Base-by-base conservation (phyloP, 805 yeast species). In the Metschnikowia matae region DNA sequence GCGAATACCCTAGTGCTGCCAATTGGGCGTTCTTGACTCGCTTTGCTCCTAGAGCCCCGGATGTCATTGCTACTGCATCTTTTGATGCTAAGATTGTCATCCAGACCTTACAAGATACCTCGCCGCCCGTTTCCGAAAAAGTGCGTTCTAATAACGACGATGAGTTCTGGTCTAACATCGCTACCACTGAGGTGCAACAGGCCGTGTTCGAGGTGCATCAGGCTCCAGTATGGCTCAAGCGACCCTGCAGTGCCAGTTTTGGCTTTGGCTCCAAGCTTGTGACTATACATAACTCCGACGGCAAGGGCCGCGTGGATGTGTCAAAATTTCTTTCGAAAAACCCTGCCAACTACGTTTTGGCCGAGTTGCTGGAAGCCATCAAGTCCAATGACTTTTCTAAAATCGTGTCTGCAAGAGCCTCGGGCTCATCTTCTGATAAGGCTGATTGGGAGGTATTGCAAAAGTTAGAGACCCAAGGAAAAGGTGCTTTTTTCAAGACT, bases 221-320 rank as follows among this genome's bases (percentile, higher is more conserved):
- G 69, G 94, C 97, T 18, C 99, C 99, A 45, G 68, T 74, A 52
- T 94, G 99, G 99, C 79, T 89, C 53, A 80, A 81, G 54, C 77
- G 85, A 56, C 89, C 89, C 11, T 75, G 80, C 4, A 76, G 85
- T 44, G 96, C 85, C 13, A 73, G 82, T 2, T 94, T 95, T 77
- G 98, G 96, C 0, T 92, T 90, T 70, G 99, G 99, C 53, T 96
- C 96, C 48, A 89, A 89, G 69, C 66, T 94, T 38, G 91, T 86
- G 3, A 66, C 75, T 11, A 82, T 85, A 13, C 60, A 66, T 35
- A 69, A 71, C 8, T 70, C 75, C 8, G 54, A 60, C 40, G 73
- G 71, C 13, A 60, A 76, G 59, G 73, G 82, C 26, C 50, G 67
- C 6, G 65, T 82, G 17, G 64, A 66, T 21, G 69, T 82, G 50